A percentile compares a stretch with the other conserved stretches of the same genome.
phyloP scores from a whole-genome alignment of 257 asterid species.

The Gynochthodes officinalis region DNA sequence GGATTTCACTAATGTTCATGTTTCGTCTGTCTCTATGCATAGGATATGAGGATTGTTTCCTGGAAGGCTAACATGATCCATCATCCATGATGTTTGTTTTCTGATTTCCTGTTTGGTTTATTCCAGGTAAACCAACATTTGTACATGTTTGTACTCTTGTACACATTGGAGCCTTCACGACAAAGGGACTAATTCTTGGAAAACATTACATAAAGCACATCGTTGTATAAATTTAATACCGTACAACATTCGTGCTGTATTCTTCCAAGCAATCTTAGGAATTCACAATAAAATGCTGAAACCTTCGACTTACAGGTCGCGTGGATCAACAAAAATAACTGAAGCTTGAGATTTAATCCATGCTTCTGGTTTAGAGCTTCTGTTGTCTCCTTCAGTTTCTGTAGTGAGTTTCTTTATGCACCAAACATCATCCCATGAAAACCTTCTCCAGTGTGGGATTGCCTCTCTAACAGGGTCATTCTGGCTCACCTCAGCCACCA shows the following conservation, averaged over 20 bases:
- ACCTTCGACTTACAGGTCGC: conserved; percentile 42
- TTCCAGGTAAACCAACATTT: neutral
- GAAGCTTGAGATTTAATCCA: conserved; percentile 43
- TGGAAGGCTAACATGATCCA: neutral
- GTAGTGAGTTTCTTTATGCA: conserved; percentile 54
- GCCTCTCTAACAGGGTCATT: conserved; percentile 56
- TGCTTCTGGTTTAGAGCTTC: conserved; percentile 19
- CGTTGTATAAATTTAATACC: neutral
- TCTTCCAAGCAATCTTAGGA: neutral
- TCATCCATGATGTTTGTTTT: neutral
- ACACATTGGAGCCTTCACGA: neutral
- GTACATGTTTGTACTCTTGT: neutral
- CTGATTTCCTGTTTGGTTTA: neutral
- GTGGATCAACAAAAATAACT: conserved; percentile 78
- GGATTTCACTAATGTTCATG: neutral
- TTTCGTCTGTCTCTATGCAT: neutral
- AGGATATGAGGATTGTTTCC: neutral
- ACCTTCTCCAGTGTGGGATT: conserved; percentile 71
- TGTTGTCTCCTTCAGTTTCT: conserved; percentile 1
- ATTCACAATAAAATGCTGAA: neutral
- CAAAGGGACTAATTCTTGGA: neutral
- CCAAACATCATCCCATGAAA: conserved; percentile 89
- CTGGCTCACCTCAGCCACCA: conserved; percentile 74
- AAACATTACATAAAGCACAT: neutral
- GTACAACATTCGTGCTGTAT: neutral